Evolutionary conservation across 208 protist genomes (phyloP).

Genomic region (Trypanosoma cruzi): DNA sequence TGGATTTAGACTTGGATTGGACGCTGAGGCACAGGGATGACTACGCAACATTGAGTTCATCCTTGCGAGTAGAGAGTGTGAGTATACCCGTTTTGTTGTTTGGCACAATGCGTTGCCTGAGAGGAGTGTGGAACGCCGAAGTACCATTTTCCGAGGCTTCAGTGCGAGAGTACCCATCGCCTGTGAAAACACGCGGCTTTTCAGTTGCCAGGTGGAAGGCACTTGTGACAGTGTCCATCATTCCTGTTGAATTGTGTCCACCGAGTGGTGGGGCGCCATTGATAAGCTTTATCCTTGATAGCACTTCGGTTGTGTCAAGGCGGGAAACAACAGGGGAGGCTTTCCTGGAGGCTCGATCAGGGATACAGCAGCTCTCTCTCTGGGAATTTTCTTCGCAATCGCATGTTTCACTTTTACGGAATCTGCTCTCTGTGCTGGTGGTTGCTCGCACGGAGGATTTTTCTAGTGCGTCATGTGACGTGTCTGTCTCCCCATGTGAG

Average conservation of each 20-base stretch:
- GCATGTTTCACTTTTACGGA: conserved; percentile 36
- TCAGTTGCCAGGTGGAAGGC: conserved; percentile 50
- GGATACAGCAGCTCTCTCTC: conserved; percentile 44
- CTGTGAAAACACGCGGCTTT: conserved; percentile 13
- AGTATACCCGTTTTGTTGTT: conserved; percentile 25
- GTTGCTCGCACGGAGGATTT: conserved; percentile 30
- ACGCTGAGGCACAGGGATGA: conserved; percentile 1
- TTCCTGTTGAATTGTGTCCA: conserved; percentile 50
- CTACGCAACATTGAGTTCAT: conserved; percentile 3
- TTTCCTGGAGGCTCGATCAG: conserved; percentile 49
- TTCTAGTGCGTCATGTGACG: conserved; percentile 28
- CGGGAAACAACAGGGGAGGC: conserved; percentile 30
- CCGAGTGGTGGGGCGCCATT: conserved; percentile 39
- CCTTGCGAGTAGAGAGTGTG: conserved; percentile 15
- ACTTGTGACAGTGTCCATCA: conserved; percentile 48
- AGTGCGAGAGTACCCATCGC: background rate
- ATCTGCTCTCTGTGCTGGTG: conserved; percentile 39
- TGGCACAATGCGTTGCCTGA: background rate
- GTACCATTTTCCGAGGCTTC: background rate
- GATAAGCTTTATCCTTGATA: conserved; percentile 42
- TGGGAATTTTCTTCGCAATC: conserved; percentile 49
- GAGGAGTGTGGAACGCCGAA: background rate
- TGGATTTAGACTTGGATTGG: conserved; percentile 12
- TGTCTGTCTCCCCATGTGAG: conserved; percentile 36
- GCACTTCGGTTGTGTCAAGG: conserved; percentile 55